phyloP scores from a whole-genome alignment of 345 rosid genomes.

The Sapria himalayana region DNA sequence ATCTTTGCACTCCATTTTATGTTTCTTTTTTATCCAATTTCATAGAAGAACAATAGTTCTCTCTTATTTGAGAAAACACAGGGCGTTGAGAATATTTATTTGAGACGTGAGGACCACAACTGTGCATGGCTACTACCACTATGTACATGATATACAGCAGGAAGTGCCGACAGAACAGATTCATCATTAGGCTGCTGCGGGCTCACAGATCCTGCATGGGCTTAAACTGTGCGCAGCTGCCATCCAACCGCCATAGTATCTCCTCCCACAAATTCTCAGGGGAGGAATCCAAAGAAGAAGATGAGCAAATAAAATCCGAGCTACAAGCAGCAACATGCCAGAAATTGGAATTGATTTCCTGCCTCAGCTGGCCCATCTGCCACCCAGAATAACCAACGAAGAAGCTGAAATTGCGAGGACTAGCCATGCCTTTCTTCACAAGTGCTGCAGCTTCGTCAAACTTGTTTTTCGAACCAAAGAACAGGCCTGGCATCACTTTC shows the following conservation, averaged over 20 bases:
- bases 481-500: constrained; percentile 64
- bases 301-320: constrained; percentile 42
- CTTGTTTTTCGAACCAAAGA: constrained; percentile 58
- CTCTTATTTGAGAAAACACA: no score
- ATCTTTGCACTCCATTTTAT: no score
- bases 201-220: constrained; percentile 61
- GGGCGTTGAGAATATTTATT: no score
- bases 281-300: constrained; percentile 19
- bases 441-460: constrained; percentile 66
- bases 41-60: no score
- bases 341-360: constrained; percentile 59
- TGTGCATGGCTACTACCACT: no score
- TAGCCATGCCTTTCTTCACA: constrained; percentile 54
- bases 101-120: no score
- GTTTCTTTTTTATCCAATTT: no score
- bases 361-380: constrained; percentile 79
- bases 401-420: constrained; percentile 69
- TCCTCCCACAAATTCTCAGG: constrained; percentile 75
- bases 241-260: constrained; percentile 86
- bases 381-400: constrained; percentile 85
- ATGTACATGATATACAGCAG: no score
- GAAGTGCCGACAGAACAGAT: no score
- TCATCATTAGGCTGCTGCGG: no score
- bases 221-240: constrained; percentile 66
- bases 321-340: constrained; percentile 88